Conservation (phyloP, 1,284 basidiomycete species). For the Caloboletus inedulis region DNA sequence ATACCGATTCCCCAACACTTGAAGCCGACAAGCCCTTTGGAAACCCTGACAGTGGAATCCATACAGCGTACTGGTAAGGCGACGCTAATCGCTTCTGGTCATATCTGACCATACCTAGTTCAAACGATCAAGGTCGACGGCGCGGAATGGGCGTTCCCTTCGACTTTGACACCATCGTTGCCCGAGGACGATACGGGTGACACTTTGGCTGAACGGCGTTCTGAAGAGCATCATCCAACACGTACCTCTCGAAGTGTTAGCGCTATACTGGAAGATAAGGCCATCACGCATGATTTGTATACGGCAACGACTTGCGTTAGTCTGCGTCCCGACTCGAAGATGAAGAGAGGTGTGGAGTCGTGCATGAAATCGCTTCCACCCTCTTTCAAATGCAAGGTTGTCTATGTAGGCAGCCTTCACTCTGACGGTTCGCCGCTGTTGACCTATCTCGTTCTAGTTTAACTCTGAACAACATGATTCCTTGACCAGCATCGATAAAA, state of each 20-base stretch:
- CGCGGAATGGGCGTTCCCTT: constrained; percentile 10
- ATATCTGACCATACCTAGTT: constrained; percentile 9
- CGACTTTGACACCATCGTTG: background rate
- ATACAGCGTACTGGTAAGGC: constrained; percentile 9
- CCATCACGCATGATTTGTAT: constrained; percentile 17
- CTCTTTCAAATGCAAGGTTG: constrained; percentile 14
- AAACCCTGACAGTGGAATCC: constrained; percentile 5
- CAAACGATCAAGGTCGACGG: constrained; percentile 13
- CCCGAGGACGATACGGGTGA: background rate
- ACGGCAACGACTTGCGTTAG: constrained; percentile 11
- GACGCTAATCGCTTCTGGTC: background rate
- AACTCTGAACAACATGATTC: constrained; percentile 8
- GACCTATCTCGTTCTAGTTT: constrained; percentile 13
- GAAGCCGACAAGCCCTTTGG: background rate
- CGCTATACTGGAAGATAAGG: background rate
- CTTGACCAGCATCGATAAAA: background rate
- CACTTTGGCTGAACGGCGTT: background rate
- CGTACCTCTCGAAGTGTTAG: background rate
- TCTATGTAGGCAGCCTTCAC: constrained; percentile 10
- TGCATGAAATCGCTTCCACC: constrained; percentile 16
- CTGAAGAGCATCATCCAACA: background rate
- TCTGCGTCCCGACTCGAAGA: constrained; percentile 6
- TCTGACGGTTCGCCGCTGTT: background rate
- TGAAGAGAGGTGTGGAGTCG: constrained; percentile 11
- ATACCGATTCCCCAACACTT: background rate